phyloP scores from a whole-genome alignment of 1,284 basidiomycete genomes.

The Boletus smithii region DNA sequence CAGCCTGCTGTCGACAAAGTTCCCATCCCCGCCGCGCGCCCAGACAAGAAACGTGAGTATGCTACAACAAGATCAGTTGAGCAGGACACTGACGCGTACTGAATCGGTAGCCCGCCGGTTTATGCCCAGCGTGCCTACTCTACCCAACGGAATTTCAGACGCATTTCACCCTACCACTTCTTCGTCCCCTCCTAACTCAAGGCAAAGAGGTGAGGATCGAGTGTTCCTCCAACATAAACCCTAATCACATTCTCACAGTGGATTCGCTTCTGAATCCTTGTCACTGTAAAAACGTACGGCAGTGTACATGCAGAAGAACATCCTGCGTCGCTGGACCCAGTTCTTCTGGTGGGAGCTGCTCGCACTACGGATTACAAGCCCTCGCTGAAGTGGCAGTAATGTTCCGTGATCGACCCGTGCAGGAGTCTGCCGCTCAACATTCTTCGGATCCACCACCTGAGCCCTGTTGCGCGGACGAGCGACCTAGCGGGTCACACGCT shows the following conservation, averaged over 20 bases:
- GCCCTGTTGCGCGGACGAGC: constrained; percentile 17
- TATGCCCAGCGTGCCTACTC: constrained; percentile 56
- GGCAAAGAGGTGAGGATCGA: constrained; percentile 49
- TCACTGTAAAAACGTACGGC: constrained; percentile 52
- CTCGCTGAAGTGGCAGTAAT: constrained; percentile 52
- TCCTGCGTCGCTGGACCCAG: constrained; percentile 16
- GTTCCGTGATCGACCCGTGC: constrained; percentile 27
- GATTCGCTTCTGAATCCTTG: constrained; percentile 62
- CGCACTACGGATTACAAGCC: constrained; percentile 39
- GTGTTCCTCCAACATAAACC: constrained; percentile 4
- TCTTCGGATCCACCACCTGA: constrained; percentile 4
- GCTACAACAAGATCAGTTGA: not conserved
- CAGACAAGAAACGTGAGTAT: constrained; percentile 53
- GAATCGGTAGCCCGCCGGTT: constrained; percentile 46
- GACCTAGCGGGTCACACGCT: not conserved
- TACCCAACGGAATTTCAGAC: constrained; percentile 63
- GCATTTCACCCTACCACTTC: constrained; percentile 23
- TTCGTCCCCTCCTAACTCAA: constrained; percentile 37
- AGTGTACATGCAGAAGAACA: constrained; percentile 48
- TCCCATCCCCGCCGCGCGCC: constrained; percentile 35
- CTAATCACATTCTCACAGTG: constrained; percentile 32
- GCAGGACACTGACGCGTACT: constrained; percentile 6
- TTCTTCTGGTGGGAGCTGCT: constrained; percentile 8
- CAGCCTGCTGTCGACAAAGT: constrained; percentile 38
- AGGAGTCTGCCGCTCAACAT: constrained; percentile 3